Base-by-base conservation (phyloP, 495 filamentous ascomycete species). In the Talaromyces wortmannii region DNA sequence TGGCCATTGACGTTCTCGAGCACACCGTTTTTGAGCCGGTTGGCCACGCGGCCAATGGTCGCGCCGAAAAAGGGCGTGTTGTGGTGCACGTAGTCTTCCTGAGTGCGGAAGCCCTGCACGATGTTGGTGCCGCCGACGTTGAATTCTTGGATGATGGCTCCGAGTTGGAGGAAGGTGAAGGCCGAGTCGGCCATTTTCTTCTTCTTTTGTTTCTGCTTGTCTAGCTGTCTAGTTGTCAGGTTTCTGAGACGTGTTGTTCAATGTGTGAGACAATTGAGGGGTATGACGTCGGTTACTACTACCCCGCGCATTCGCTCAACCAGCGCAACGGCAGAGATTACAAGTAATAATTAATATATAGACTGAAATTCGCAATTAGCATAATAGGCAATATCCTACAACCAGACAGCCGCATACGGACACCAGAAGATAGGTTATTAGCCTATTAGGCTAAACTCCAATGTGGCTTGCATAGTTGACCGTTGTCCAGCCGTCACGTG, bases 41-140 rank as follows among this genome's bases (percentile, higher is more conserved):
- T 98, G 47, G 91, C 90, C 8, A 94, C 82, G 31, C 92, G 88
- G 17, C 92, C 92, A 63, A 98, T 96, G 40, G 89, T 97, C 65
- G 90, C 92, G 57, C 92, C 92, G 61, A 95, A 96, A 76, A 83
- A 89, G 15, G 89, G 83, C 15, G 68, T 69, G 72, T 95, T 92
- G 73, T 89, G 73, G 45, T 77, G 65, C 55, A 80, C 78, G 74
- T 97, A 97, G 48, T 83, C 78, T 2, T 83, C 77, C 45, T 86
- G 83, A 17, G 75, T 83, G 3, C 86, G 83, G 78, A 96, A 96
- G 45, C 82, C 82, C 60, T 91, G 85, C 15, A 96, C 92, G 59
- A 97, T 94, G 74, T 96, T 92, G 59, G 81, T 71, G 51, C 81
- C 84, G 48, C 75, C 83, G 52, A 97, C 79, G 45, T 72, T 78